Evolutionary conservation across 257 asterid genomes (phyloP), one percentile per base, ranked within the genome.

Genomic region (Solanum peruvianum): DNA sequence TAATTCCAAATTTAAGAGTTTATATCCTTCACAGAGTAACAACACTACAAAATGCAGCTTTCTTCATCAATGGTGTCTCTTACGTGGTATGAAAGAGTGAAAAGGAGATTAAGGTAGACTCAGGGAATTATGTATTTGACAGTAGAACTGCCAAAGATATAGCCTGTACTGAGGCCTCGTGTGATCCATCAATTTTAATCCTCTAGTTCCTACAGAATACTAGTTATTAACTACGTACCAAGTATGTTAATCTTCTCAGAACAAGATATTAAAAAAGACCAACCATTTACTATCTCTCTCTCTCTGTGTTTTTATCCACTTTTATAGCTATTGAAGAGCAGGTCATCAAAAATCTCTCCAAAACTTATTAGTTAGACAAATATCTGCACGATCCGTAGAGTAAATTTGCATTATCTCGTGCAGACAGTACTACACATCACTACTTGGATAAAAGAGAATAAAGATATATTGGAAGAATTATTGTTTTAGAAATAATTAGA

Each of bases 121-220:
- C 56, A 8, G 35, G 56, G 35, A 76, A 76, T 25, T 76, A 21
- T 76, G 58, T 76, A 77, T 77, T 77, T n/a, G 99, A 58, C 95
- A 91, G 96, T 89, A 95, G 60, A 88, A 95, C 93, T 49, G 99
- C 97, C 90, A 97, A 93, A 69, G 94, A 94, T 84, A 98, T 96
- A 87, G 99, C 99, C 45, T 98, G 94, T 83, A 98, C 91, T 76
- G 92, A 89, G 58, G 96, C 94, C 52, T 97, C 98, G 3, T 91
- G 95, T 71, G 99, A 92, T 89, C 95, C 98, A 89, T 92, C 98
- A 52, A 94, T 91, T 93, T 91, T 56, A 56, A 95, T 93, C 90
- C 93, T 89, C 94, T 89, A 49, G 70, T 90, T 90, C 92, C 98
- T 97, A 97, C 90, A 90, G 88, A 76, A 44, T 42, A 56, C 85